Conservation (phyloP, 2,329 filamentous ascomycete species). For the Monilinia polystroma region DNA sequence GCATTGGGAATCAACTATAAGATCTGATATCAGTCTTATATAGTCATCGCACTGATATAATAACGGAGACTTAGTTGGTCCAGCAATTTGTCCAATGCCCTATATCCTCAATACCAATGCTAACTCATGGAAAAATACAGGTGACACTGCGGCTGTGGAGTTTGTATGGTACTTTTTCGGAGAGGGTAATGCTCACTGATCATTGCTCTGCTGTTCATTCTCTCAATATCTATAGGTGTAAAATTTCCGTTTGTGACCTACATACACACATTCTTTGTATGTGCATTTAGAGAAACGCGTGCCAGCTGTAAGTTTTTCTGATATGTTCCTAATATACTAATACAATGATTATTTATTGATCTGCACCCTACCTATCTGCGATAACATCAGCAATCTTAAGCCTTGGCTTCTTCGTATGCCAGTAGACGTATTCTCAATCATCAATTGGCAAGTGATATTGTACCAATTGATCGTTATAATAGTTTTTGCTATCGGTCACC, state of each 20-base stretch:
- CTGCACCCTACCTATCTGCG: too few relatives aligned
- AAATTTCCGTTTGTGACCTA: not conserved
- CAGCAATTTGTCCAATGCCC: too few relatives aligned
- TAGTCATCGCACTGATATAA: not conserved
- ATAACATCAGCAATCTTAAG: too few relatives aligned
- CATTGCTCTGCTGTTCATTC: too few relatives aligned
- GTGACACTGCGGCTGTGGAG: too few relatives aligned
- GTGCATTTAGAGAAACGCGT: not conserved
- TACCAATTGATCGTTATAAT: not conserved
- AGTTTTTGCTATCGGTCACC: not conserved
- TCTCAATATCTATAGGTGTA: not conserved
- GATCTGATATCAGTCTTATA: not conserved
- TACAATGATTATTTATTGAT: not conserved
- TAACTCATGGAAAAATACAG: too few relatives aligned
- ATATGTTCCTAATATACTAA: too few relatives aligned
- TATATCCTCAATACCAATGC: too few relatives aligned
- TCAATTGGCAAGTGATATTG: not conserved
- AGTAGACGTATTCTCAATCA: not conserved
- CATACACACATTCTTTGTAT: not conserved
- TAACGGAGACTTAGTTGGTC: not conserved
- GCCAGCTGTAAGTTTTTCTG: rapidly evolving
- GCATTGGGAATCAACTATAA: not conserved
- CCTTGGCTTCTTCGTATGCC: not conserved
- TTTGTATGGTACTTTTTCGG: too few relatives aligned
- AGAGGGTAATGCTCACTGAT: too few relatives aligned